A percentile compares a stretch with the other conserved stretches of the same genome.
Conservation (phyloP, 2,329 filamentous ascomycete genomes). For the Dothidotthia symphoricarpi region DNA sequence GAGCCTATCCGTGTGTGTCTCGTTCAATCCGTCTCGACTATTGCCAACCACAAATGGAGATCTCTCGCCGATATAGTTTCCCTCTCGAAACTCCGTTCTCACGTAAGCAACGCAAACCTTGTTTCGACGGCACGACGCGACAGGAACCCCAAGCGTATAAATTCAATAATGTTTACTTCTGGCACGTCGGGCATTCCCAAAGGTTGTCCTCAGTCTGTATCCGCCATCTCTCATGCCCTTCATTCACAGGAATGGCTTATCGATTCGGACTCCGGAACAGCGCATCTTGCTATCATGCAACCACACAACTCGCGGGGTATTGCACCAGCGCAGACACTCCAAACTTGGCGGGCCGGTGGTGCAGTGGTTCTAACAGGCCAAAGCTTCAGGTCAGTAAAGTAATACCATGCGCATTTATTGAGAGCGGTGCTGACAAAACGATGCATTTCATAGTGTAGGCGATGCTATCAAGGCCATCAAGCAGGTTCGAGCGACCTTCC, state of each 20-base stretch:
- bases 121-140: not conserved
- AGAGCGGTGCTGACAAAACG: too few relatives aligned
- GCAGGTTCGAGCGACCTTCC: not conserved
- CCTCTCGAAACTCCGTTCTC: too few relatives aligned
- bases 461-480: slow-evolving; percentile 2
- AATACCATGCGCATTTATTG: too few relatives aligned
- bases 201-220: slow-evolving; percentile 1
- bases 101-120: too few relatives aligned
- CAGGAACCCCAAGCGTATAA: not conserved
- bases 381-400: too few relatives aligned
- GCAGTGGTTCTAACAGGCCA: slow-evolving; percentile 1
- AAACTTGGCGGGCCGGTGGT: slow-evolving; percentile 2
- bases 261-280: too few relatives aligned
- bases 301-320: slow-evolving; percentile 2
- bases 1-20: not conserved
- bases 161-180: slow-evolving; percentile 3
- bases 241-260: slow-evolving; percentile 1
- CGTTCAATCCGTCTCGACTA: not conserved
- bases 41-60: too few relatives aligned
- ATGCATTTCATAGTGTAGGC: not conserved
- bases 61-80: too few relatives aligned
- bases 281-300: not conserved
- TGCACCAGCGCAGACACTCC: slow-evolving; percentile 1
- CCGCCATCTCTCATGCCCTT: not conserved
- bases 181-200: slow-evolving; percentile 3